Percentiles rank a stretch among this genome's conserved stretches.
Conservation (phyloP, 2,329 filamentous ascomycete species). For the Stachybotrys echinatus region DNA sequence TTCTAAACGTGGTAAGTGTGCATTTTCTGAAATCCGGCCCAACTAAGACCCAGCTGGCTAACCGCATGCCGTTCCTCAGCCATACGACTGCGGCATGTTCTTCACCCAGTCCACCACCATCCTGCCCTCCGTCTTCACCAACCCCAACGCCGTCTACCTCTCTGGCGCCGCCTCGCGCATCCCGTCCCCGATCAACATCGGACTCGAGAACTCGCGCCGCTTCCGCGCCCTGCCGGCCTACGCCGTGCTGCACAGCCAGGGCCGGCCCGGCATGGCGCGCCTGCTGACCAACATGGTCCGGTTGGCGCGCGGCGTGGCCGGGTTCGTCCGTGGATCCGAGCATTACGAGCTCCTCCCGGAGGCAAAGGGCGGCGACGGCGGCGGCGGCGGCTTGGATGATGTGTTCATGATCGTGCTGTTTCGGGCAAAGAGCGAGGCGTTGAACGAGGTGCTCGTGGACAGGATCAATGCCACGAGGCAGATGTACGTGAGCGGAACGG, state of each 20-base stretch:
- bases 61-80: slow-evolving; percentile 33
- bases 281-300: slow-evolving; percentile 70
- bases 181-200: slow-evolving; percentile 79
- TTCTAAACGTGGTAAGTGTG: slow-evolving; percentile 81
- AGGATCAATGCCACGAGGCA: slow-evolving; percentile 68
- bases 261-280: slow-evolving; percentile 58
- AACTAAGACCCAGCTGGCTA: slow-evolving; percentile 1
- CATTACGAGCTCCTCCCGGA: slow-evolving; percentile 64
- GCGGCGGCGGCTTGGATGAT: slow-evolving; percentile 32
- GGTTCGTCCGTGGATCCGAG: slow-evolving; percentile 54
- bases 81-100: slow-evolving; percentile 91
- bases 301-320: slow-evolving; percentile 63
- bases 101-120: slow-evolving; percentile 60
- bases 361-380: slow-evolving; percentile 20
- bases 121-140: slow-evolving; percentile 64
- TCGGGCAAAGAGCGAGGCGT: slow-evolving; percentile 54
- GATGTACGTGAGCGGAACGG: slow-evolving; percentile 80
- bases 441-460: slow-evolving; percentile 64
- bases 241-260: slow-evolving; percentile 70
- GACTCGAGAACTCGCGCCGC: slow-evolving; percentile 84
- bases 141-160: slow-evolving; percentile 83
- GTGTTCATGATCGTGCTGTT: slow-evolving; percentile 70
- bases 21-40: background rate
- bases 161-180: slow-evolving; percentile 41
- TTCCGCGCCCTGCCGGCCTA: slow-evolving; percentile 91